Base-by-base conservation (phyloP, 441 rosid genomes). In the Heliophila coronopifolia region DNA sequence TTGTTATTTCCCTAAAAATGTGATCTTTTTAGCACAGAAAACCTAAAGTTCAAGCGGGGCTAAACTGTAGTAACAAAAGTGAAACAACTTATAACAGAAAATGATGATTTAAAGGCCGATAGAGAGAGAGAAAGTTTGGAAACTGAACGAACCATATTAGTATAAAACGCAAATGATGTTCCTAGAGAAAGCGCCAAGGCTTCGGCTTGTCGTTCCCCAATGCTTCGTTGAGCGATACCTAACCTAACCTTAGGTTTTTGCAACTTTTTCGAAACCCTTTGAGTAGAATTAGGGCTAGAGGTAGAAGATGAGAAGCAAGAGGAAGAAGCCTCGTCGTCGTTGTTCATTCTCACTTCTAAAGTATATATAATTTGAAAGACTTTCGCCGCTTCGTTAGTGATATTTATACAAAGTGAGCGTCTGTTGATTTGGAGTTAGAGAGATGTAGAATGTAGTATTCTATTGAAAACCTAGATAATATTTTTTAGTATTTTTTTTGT, bases 101-200 rank as follows among this genome's bases (percentile, higher is more conserved):
- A 53, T 12, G 35, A 54, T 23, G 35, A 25, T 38, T 12, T 4
- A 30, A 14, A 40, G 15, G 9, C 3, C 23, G 46, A 12, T 2
- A 11, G 28, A 35, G 14, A 46, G 1, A 24, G 13, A 26, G 3
- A 48, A 55, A 69, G 67, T 43, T 50, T 36, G 32, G 9, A 5
- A 66, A 66, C 9, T 68, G 64, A 66, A 14, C 69, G 19, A 73
- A 92, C 99, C 99, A 81, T 76, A 37, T 85, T 78, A 42, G 87
- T 75, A 52, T 88, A 80, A 23, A 85, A 96, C 0, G 96, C 99
- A 50, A 93, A 73, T 6, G 96, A 89, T 93, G 89, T 84, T 31
- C 99, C 99, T 2, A 93, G 83, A 69, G 86, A 86, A 34, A 82
- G 79, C 4, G 93, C 96, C 58, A 80, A 67, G 27, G 84, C 82